These are phyloP conservation scores for Pestalotiopsis sp. DNA, from an alignment of 2,329 filamentous ascomycete genomes.

Conservation along the genomic window DNA sequence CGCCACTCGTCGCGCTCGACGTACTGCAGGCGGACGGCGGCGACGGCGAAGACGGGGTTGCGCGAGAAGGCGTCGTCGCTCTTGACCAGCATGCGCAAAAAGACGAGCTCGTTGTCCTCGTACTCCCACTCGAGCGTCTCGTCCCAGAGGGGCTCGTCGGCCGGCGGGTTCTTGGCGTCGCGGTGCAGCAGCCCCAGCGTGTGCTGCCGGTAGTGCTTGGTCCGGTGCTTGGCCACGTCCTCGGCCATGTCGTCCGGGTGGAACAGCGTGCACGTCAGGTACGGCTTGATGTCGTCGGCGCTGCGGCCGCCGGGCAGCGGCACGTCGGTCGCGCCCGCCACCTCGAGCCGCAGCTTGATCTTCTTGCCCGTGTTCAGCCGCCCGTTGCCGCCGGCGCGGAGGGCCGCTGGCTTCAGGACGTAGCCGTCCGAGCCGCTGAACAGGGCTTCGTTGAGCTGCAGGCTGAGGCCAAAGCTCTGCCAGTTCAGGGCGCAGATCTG, in stretches of 20 bases:
- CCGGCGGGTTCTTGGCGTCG: slow-evolving; percentile 61
- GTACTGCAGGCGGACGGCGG: slow-evolving; percentile 63
- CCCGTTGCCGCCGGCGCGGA: slow-evolving; percentile 59
- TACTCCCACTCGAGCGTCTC: slow-evolving; percentile 70
- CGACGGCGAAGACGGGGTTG: slow-evolving; percentile 65
- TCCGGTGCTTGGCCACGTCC: slow-evolving; percentile 63
- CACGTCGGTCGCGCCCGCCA: slow-evolving; percentile 65
- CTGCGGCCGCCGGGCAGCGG: slow-evolving; percentile 56
- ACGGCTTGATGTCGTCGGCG: slow-evolving; percentile 60
- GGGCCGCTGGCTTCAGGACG: slow-evolving; percentile 64
- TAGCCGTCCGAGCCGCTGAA: slow-evolving; percentile 69
- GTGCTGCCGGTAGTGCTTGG: slow-evolving; percentile 61
- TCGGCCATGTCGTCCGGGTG: slow-evolving; percentile 56
- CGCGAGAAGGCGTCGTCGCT: slow-evolving; percentile 64
- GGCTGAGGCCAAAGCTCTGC: slow-evolving; percentile 68
- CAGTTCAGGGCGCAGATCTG: slow-evolving; percentile 73
- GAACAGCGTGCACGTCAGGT: slow-evolving; percentile 66
- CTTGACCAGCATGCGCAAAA: slow-evolving; percentile 68
- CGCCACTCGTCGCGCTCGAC: slow-evolving; percentile 56
- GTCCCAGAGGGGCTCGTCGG: slow-evolving; percentile 67
- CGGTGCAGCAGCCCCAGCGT: slow-evolving; percentile 59
- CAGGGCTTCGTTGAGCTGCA: slow-evolving; percentile 71
- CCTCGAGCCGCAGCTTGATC: slow-evolving; percentile 57
- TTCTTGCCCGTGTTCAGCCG: slow-evolving; percentile 46
- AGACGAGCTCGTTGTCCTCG: slow-evolving; percentile 67